phyloP scores from a whole-genome alignment of 495 filamentous ascomycete species.

The Penicillium coffeae region DNA sequence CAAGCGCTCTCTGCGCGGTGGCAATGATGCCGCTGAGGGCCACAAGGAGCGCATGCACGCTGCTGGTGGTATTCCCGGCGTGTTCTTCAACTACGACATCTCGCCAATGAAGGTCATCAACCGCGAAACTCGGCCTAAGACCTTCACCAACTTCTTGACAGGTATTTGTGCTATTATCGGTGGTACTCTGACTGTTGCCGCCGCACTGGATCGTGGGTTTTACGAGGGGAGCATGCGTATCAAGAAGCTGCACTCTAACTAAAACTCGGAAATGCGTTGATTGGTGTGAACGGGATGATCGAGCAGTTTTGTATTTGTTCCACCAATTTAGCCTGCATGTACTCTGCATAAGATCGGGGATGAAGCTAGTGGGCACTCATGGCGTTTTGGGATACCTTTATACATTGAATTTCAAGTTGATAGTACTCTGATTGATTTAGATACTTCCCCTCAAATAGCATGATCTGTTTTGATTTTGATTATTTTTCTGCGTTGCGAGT shows the following conservation, averaged over 20 bases:
- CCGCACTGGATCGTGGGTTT: slow-evolving; percentile 83
- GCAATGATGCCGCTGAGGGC: slow-evolving; percentile 75
- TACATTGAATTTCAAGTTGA: slow-evolving; percentile 16
- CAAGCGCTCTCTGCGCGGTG: slow-evolving; percentile 78
- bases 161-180: slow-evolving; percentile 93
- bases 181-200: slow-evolving; percentile 92
- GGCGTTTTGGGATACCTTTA: slow-evolving; percentile 32
- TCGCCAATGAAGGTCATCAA: slow-evolving; percentile 99
- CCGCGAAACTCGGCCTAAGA: slow-evolving; percentile 81
- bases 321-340: neutral
- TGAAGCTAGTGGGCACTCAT: slow-evolving; percentile 18
- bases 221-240: slow-evolving; percentile 83
- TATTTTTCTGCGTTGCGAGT: too few relatives aligned
- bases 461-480: too few relatives aligned
- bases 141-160: slow-evolving; percentile 84
- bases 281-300: neutral
- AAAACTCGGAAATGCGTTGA: slow-evolving; percentile 6
- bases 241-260: slow-evolving; percentile 73
- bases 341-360: slow-evolving; percentile 4
- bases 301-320: neutral
- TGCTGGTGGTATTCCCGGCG: slow-evolving; percentile 85
- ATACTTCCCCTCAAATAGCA: too few relatives aligned
- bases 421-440: too few relatives aligned
- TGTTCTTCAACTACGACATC: slow-evolving; percentile 99
- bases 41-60: slow-evolving; percentile 90